Evolutionary conservation across 78 protist species (phyloP).

Genomic region (Diacronema lutheri): DNA sequence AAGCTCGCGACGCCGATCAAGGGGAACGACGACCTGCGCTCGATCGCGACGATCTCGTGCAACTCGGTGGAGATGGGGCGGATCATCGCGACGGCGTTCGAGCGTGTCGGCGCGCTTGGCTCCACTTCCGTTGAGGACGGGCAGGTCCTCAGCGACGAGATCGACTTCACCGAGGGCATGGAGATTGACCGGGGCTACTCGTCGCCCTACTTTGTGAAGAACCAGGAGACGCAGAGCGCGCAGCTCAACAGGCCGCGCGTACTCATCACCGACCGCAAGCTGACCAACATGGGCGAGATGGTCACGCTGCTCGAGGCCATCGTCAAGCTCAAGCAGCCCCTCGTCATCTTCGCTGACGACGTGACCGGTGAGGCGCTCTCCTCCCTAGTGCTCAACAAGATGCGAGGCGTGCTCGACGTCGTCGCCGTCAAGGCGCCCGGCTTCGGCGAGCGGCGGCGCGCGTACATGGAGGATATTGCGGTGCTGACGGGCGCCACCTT

Average conservation of each 20-base stretch:
- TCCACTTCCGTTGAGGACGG: constrained; percentile 10
- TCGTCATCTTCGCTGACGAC: constrained; percentile 31
- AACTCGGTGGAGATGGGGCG: not conserved
- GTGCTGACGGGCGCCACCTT: constrained; percentile 22
- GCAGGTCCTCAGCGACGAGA: not conserved
- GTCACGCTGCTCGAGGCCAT: constrained; percentile 22
- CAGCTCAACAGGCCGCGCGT: constrained; percentile 6
- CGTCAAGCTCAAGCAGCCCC: not conserved
- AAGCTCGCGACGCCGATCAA: not conserved
- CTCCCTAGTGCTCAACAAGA: constrained; percentile 26
- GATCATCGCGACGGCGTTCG: constrained; percentile 2
- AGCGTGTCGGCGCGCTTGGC: constrained; percentile 10
- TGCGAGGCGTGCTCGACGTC: constrained; percentile 26
- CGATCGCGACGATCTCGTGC: not conserved
- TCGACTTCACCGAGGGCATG: constrained; percentile 35
- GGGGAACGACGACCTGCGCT: not conserved
- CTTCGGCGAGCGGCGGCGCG: constrained; percentile 36
- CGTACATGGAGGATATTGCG: constrained; percentile 40
- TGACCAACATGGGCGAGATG: not conserved
- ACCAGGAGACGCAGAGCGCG: not conserved
- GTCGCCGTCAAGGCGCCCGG: constrained; percentile 32
- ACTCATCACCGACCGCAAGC: constrained; percentile 21
- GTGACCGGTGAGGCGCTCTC: constrained; percentile 33
- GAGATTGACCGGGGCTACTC: constrained; percentile 26
- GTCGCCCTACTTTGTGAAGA: constrained; percentile 17